Base-by-base conservation (phyloP, 352 stramenopile species). In the Phytophthora brassicae region DNA sequence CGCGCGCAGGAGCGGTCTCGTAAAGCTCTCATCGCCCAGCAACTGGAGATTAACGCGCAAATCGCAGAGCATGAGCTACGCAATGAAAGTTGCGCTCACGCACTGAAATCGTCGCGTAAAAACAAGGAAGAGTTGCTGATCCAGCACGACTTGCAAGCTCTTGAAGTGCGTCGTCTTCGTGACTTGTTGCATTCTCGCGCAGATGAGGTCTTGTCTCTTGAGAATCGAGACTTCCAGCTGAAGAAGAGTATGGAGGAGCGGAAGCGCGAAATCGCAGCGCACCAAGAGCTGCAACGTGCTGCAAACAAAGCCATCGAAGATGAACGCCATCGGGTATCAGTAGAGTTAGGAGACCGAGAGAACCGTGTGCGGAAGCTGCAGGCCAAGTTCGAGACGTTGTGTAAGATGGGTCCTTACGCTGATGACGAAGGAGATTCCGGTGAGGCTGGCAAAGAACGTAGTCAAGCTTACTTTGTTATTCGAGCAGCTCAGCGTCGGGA, bases 391-490 rank as follows among this genome's bases (percentile, higher is more conserved):
- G 89, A 98, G 68, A 97, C 90, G 35, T 75, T 93, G 17, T 91
- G 84, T 58, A 93, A 90, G 50, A 86, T 86, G 57, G 81, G 79
- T 48, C 79, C 72, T 11, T 92, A 84, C 41, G 83, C 78, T 14
- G 70, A 72, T 28, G 85, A 77, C 17, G 70, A 57, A 16, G 82
- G 89, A 28, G 87, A 89, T 59, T 74, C 81, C 28, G 87, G 86
- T 28, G 85, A 95, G 61, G 64, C 52, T 39, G 59, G 59, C 36
- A 64, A 69, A 22, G 82, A 91, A 53, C 79, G 87, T 31, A 97
- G 87, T 36, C 95, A 98, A 65, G 94, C 95, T 13, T 97, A 98
- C 57, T 98, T 97, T 70, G 81, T 99, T 9, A 99, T 99, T 67
- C 81, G 94, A 56, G 94, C 93, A n/a, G 96, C 95, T 1, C 95